Conservation (phyloP, 2,329 filamentous ascomycete genomes). For the Emmonsiellopsis sp. region DNA sequence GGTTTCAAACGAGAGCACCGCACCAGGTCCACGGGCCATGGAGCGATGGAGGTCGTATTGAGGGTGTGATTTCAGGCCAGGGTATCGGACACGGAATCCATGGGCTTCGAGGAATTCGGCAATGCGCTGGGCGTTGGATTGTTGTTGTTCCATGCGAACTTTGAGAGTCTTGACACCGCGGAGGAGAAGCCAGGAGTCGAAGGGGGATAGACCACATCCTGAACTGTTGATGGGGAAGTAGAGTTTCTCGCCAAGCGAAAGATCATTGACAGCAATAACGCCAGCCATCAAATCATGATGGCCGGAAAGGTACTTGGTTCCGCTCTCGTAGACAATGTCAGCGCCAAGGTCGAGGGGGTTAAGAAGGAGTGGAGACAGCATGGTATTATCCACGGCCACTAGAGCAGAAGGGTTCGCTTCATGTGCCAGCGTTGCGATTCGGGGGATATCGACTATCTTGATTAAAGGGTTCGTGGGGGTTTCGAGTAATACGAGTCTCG, state of each 20-base stretch:
- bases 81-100: constrained; percentile 92
- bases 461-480: constrained; percentile 96
- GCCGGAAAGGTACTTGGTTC: constrained; percentile 94
- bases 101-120: constrained; percentile 83
- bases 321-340: constrained; percentile 94
- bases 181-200: constrained; percentile 93
- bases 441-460: constrained; percentile 88
- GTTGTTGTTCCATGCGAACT: constrained; percentile 98
- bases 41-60: constrained; percentile 95
- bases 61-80: constrained; percentile 85
- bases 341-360: constrained; percentile 92
- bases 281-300: constrained; percentile 99
- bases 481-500: constrained; percentile 90
- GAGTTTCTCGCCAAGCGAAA: constrained; percentile 72
- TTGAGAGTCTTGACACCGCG: constrained; percentile 92
- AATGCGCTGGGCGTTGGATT: constrained; percentile 81
- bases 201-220: constrained; percentile 86
- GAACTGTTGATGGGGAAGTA: constrained; percentile 97
- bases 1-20: constrained; percentile 92
- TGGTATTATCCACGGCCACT: constrained; percentile 95
- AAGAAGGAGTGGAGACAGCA: constrained; percentile 90
- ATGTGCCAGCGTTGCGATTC: constrained; percentile 69
- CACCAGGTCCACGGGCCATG: constrained; percentile 87
- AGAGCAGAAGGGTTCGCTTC: constrained; percentile 67
- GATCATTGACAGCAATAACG: constrained; percentile 83